Evolutionary conservation across 2,329 filamentous ascomycete genomes (phyloP), one percentile per base, ranked within the genome.

Genomic region (Incumbomyces lentus): DNA sequence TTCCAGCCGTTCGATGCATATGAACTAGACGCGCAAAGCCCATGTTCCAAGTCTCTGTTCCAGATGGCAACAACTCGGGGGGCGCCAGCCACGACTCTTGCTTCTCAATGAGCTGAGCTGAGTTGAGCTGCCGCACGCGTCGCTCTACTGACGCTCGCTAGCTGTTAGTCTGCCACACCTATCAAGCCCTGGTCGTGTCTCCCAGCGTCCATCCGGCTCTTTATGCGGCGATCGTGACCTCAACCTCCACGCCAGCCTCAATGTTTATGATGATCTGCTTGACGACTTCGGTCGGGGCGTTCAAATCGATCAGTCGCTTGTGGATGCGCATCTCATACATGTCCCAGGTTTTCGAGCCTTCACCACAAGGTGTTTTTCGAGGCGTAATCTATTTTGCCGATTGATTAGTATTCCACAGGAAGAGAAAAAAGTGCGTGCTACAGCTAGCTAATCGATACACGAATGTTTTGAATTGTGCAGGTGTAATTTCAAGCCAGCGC

Each of bases 261-360:
- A 73, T 72, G 63, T 72, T 71, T 60, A 72, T 70, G 59, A 73
- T 71, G 64, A 73, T 71, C 64, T 70, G 67, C 64, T 73, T 72
- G 53, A 73, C 68, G 43, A 68, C 70, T 81, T 98, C 92, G 65
- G 92, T 98, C 55, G 92, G 92, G 63, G 92, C 92, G 75, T 93
- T 89, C 59, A 98, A 78, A 73, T 95, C 89, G 68, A 95, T 95
- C 67, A 95, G 79, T 62, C 89, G 85, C 84, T 95, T 95, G 82
- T 95, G 88, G 70, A 95, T 94, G 76, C 90, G 84, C 88, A 98
- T 93, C 84, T 98, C 90, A 73, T 78, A 98, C 72, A 79, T 82
- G 71, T 96, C 92, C 92, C 92, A 98, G 68, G 92, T 98, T 87
- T 98, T 98, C 73, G 85, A 93, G 76, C 92, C 92, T 82, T 98